phyloP scores from a whole-genome alignment of 805 yeast species.

The Zygosaccharomyces pseudorouxii region DNA sequence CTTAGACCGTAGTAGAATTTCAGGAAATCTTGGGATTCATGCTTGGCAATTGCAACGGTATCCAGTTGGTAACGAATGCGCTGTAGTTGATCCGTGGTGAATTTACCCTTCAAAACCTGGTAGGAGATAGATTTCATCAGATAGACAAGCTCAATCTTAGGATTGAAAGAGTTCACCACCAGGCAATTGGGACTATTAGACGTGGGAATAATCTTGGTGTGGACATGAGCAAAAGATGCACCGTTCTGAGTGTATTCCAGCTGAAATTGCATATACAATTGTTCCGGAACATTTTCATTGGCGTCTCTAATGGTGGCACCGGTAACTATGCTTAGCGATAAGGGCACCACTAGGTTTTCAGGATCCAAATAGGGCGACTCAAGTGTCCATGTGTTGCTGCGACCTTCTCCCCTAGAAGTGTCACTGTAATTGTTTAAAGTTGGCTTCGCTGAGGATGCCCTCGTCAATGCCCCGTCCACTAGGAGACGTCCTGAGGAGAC shows the following conservation, averaged over 20 bases:
- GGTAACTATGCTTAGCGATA: conserved; percentile 13
- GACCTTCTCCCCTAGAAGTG: conserved; percentile 15
- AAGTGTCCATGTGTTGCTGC: conserved; percentile 13
- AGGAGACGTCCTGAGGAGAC: conserved; percentile 6
- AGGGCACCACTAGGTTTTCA: conserved; percentile 3
- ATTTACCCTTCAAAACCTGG: conserved; percentile 5
- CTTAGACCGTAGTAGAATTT: conserved; percentile 14
- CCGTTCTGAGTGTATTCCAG: conserved; percentile 2
- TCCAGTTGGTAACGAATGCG: conserved; percentile 11
- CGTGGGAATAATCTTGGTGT: conserved; percentile 11
- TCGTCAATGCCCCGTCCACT: conserved; percentile 15
- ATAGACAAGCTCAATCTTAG: conserved; percentile 7
- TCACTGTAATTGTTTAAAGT: conserved; percentile 12
- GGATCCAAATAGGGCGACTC: conserved; percentile 5
- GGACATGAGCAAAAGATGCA: conserved; percentile 6
- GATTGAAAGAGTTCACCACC: conserved; percentile 6
- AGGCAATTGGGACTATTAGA: conserved; percentile 8
- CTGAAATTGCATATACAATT: conserved; percentile 13
- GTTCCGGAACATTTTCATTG: conserved; percentile 10
- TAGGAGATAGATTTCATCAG: conserved; percentile 15
- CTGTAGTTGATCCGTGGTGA: conserved; percentile 5
- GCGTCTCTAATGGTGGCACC: conserved; percentile 13
- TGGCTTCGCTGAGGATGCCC: background rate
- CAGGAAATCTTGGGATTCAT: conserved; percentile 4
- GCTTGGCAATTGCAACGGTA: conserved; percentile 3